These are phyloP conservation scores for Pelargonium cotyledonis DNA, from an alignment of 441 rosid species.

Conservation along the genomic window DNA sequence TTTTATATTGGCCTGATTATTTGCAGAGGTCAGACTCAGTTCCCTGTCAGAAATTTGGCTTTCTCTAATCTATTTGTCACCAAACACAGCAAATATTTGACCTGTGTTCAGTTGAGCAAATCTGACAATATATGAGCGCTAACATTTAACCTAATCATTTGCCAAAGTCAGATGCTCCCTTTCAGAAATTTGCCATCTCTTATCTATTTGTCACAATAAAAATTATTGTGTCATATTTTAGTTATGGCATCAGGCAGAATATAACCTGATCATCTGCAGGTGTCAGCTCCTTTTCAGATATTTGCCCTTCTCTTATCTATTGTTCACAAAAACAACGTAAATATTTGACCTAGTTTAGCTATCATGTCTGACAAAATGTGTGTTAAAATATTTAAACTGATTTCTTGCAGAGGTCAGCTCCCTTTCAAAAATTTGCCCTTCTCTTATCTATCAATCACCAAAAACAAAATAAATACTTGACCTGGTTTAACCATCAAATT, in stretches of 20 bases:
- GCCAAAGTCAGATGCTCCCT: conserved; percentile 2
- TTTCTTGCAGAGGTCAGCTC: conserved; percentile 1
- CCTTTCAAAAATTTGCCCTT: not conserved
- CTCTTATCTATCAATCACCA: not conserved
- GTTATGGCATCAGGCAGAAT: no score
- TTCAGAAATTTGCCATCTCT: not conserved
- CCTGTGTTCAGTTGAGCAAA: not conserved
- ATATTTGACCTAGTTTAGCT: not conserved
- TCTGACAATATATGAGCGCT: not conserved
- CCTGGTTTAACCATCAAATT: not conserved
- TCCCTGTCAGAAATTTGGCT: conserved; percentile 54
- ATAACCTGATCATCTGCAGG: conserved; percentile 22
- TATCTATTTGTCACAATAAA: not conserved
- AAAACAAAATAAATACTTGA: not conserved
- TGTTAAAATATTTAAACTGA: not conserved
- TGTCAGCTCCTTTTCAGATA: conserved; percentile 40
- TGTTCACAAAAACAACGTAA: conserved; percentile 19
- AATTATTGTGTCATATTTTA: not conserved
- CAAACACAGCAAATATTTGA: conserved; percentile 14
- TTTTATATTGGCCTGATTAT: conserved; percentile 15
- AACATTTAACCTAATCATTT: not conserved
- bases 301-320: conserved; percentile 62
- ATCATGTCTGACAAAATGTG: not conserved
- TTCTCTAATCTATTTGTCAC: conserved; percentile 50
- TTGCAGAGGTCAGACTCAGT: conserved; percentile 22